A percentile compares a stretch with the other conserved stretches of the same genome.
Conservation (phyloP, 192 early-diverging fungal species). For the Umbelopsis sp. region DNA sequence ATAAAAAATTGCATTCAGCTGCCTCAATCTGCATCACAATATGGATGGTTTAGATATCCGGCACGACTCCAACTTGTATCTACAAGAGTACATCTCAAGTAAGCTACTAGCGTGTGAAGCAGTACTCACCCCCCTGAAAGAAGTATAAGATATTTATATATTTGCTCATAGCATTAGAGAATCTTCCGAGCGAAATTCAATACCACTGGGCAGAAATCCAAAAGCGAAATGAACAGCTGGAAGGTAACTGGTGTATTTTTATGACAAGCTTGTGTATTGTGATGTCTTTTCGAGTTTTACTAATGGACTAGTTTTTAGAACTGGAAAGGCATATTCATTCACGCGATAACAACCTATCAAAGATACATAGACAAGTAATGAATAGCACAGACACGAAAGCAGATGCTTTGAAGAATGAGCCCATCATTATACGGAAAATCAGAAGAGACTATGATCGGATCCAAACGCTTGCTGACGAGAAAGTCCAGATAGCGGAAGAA, state of each 20-base stretch:
- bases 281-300: not conserved
- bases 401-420: slow-evolving; percentile 31
- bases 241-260: slow-evolving; percentile 5
- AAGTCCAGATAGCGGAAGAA: slow-evolving; percentile 34
- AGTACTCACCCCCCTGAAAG: not conserved
- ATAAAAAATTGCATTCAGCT: not conserved
- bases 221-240: slow-evolving; percentile 29
- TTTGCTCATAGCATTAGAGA: slow-evolving; percentile 30
- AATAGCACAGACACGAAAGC: slow-evolving; percentile 15
- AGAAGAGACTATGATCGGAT: slow-evolving; percentile 34
- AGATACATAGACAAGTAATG: slow-evolving; percentile 35
- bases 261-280: not conserved
- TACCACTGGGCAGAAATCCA: slow-evolving; percentile 41
- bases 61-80: slow-evolving; percentile 32
- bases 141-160: slow-evolving; percentile 13
- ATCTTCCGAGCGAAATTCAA: slow-evolving; percentile 44
- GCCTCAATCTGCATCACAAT: not conserved
- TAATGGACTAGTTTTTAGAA: slow-evolving; percentile 1
- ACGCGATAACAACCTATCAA: slow-evolving; percentile 29
- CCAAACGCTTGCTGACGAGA: slow-evolving; percentile 27
- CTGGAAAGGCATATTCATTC: slow-evolving; percentile 28
- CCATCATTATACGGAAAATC: slow-evolving; percentile 28
- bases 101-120: not conserved
- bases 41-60: slow-evolving; percentile 30
- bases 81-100: slow-evolving; percentile 40